A percentile compares a stretch with the other conserved stretches of the same genome.
phyloP scores from a whole-genome alignment of 441 rosid species.

The Erysimum cheiri region DNA sequence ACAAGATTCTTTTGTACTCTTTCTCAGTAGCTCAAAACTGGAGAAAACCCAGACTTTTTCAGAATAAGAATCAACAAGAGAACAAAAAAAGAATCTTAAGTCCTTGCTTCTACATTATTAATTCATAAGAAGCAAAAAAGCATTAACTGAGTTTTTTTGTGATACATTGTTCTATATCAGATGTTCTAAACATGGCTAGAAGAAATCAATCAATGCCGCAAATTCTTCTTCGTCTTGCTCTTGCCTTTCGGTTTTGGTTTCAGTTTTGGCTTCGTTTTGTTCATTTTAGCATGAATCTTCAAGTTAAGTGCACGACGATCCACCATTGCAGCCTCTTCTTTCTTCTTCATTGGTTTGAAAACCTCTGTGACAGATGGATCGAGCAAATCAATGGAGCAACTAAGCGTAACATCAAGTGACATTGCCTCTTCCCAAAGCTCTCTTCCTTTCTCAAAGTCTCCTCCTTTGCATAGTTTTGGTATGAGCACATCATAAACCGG shows the following conservation, averaged over 20 bases:
- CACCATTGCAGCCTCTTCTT: constrained; percentile 48
- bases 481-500: constrained; percentile 74
- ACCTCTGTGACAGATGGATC: constrained; percentile 66
- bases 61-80: not conserved
- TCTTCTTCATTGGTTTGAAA: constrained; percentile 62
- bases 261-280: constrained; percentile 24
- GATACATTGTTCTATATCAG: constrained; percentile 20
- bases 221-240: constrained; percentile 33
- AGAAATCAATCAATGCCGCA: constrained; percentile 18
- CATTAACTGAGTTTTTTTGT: not conserved
- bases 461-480: constrained; percentile 78
- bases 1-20: not conserved
- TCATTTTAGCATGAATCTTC: constrained; percentile 38
- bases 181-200: constrained; percentile 14
- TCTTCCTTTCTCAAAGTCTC: constrained; percentile 70
- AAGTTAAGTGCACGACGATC: constrained; percentile 41
- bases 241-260: constrained; percentile 29
- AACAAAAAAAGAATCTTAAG: not conserved
- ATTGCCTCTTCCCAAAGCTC: constrained; percentile 81
- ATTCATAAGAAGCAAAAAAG: not conserved
- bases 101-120: not conserved
- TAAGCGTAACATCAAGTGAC: constrained; percentile 49
- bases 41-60: not conserved
- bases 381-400: constrained; percentile 56
- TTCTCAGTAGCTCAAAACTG: not conserved